Evolutionary conservation across 148 eudicot genomes (phyloP), one percentile per base, ranked within the genome.

Genomic region (Amaranthus cruentus): DNA sequence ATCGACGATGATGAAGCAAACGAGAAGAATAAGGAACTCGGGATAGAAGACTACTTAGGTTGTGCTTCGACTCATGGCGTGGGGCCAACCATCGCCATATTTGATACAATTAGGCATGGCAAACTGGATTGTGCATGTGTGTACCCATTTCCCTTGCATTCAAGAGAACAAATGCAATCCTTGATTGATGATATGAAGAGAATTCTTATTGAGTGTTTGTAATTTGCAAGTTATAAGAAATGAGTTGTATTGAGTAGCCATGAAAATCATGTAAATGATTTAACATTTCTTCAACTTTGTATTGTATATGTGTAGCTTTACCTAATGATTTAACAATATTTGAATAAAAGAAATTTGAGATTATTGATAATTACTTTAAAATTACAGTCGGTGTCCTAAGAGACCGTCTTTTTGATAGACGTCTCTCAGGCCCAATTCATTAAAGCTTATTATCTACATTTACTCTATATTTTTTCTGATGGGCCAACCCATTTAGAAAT

Each of bases 11-110:
- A 92, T 38, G 77, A 74, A n/a, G 51, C 87, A 5, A 76, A 72
- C 15, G 72, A 78, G 47, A 62, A 70, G 42, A 81, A 58, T 44
- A 54, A 80, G 21, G 77, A 70, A 42, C 62, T 89, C 21, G 94
- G 92, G 56, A 57, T 93, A 57, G 82, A 84, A 75, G 98, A 93
- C 55, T 90, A 77, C 71, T 56, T 88, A 64, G 96, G 96, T 4
- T 93, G 96, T 73, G 94, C 90, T 77, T 88, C 98, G 1, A 85
- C 79, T 28, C 98, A 93, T 57, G 96, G 98, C 0, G 89, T 90
- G 9, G 96, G 98, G 47, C 93, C 98, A 0, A 86, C 96, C 4
- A 56, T 93, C 4, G 92, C 96, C 52, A 69, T 90, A 47, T 93
- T 93, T 55, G 96, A 93, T 80, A 86, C 92, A 2, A 76, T 93